Evolutionary conservation across 495 filamentous ascomycete species (phyloP), one percentile per base, ranked within the genome.

Genomic region (Neurospora discreta): DNA sequence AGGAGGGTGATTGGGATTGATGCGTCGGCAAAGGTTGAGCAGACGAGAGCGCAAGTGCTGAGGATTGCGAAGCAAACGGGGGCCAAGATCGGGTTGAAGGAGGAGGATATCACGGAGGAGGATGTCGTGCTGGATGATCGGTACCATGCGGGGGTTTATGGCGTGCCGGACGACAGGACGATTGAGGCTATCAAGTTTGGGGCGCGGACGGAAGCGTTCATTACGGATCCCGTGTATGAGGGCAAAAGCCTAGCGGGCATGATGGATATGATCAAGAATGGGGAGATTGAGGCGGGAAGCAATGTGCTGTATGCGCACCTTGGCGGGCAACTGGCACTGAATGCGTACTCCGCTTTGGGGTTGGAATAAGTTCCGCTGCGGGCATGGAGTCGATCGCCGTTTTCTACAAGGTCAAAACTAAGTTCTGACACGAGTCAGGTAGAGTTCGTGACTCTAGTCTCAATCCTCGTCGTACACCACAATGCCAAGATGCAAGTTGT

Each of bases 141-240:
- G 42, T 91, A 87, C 69, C 87, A 90, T 78, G 89, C 80, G 0
- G 88, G 88, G 0, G 79, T 81, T 11, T 90, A 90, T 80, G 89
- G 89, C 0, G 80, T 88, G 71, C 86, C 87, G 1, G 87, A 88
- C 75, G 73, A 81, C 75, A 76, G 77, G 79, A 91, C 89, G 5
- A 83, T 85, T 71, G 87, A 87, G 69, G 89, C 89, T 5, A 89
- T 90, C 68, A 83, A 84, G 76, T 89, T 89, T 76, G 87, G 84
- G 3, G 89, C 89, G 6, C 39, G 73, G 73, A 90, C 86, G 40
- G 89, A 90, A 80, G 89, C 84, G 0, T 89, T 90, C 71, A 89
- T 91, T 68, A 90, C 88, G 10, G 89, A 91, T 76, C 89, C 89
- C 0, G 89, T 91, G 3, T 90, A 91, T 74, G 87, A 89, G 77